Evolutionary conservation across 257 asterid species (phyloP).

Genomic region (Schizonepeta tenuifolia): DNA sequence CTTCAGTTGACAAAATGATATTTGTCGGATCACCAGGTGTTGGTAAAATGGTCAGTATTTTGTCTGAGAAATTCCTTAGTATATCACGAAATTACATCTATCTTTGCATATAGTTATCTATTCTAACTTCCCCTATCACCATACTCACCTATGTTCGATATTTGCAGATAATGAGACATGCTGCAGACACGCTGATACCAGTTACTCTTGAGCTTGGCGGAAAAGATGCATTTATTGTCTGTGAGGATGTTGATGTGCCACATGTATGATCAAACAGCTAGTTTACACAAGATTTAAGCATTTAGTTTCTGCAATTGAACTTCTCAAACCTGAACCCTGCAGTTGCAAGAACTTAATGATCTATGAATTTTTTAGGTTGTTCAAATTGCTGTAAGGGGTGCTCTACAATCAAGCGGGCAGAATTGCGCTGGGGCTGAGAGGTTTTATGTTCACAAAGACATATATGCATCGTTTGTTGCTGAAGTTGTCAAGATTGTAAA

Average conservation of each 20-base stretch:
- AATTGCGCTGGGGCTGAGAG: slow-evolving; percentile 99
- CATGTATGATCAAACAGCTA: slow-evolving; percentile 60
- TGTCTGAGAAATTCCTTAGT: slow-evolving; percentile 4
- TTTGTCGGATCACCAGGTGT: slow-evolving; percentile 99
- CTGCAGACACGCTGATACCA: slow-evolving; percentile 86
- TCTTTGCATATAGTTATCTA: slow-evolving; percentile 26
- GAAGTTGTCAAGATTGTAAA: slow-evolving; percentile 90
- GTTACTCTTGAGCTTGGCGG: slow-evolving; percentile 99
- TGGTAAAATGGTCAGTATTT: slow-evolving; percentile 77
- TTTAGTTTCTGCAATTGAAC: slow-evolving; percentile 19
- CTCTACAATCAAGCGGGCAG: slow-evolving; percentile 95
- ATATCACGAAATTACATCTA: slow-evolving; percentile 15
- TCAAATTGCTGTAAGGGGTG: slow-evolving; percentile 97
- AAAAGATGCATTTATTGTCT: slow-evolving; percentile 95
- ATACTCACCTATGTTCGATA: slow-evolving; percentile 18
- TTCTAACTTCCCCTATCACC: slow-evolving; percentile 15
- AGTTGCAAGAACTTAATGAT: slow-evolving; percentile 24
- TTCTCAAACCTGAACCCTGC: neutral
- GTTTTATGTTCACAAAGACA: slow-evolving; percentile 88
- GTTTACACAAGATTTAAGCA: slow-evolving; percentile 31
- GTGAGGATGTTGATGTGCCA: slow-evolving; percentile 89
- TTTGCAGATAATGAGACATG: slow-evolving; percentile 88
- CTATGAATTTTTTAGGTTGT: slow-evolving; percentile 68
- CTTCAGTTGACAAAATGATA: slow-evolving; percentile 90
- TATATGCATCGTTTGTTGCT: slow-evolving; percentile 80